Evolutionary conservation across 768 basidiomycete species (phyloP).

Genomic region (Boletus rex-veris): DNA sequence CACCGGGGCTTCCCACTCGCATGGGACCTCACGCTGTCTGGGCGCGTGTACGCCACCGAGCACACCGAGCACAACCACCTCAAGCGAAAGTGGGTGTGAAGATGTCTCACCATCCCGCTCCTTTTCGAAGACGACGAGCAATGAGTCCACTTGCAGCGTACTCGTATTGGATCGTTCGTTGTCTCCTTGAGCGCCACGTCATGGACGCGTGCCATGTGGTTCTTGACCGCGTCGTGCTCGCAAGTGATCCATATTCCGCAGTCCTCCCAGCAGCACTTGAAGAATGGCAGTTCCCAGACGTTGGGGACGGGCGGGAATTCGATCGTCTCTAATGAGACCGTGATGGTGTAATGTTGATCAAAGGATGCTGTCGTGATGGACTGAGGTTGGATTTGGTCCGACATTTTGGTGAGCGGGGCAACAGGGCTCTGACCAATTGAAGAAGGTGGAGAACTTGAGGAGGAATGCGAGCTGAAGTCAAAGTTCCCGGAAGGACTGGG

Average conservation of each 20-base stretch:
- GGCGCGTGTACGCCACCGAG: conserved; percentile 6
- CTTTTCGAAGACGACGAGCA: conserved; percentile 7
- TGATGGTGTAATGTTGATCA: not conserved
- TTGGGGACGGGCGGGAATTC: conserved; percentile 2
- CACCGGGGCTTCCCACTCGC: conserved; percentile 1
- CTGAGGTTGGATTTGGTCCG: not conserved
- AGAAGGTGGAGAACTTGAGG: not conserved
- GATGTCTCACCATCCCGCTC: conserved; percentile 14
- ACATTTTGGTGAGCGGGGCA: not conserved
- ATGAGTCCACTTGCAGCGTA: conserved; percentile 11
- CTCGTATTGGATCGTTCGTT: not conserved
- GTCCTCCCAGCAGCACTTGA: conserved; percentile 14
- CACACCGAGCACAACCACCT: conserved; percentile 22
- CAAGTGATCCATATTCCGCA: conserved; percentile 21
- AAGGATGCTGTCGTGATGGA: not conserved
- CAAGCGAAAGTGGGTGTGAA: conserved; percentile 13
- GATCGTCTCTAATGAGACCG: conserved; percentile 5
- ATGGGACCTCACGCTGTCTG: conserved; percentile 16
- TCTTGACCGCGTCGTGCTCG: conserved; percentile 9
- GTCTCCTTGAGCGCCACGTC: conserved; percentile 1
- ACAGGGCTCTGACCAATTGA: not conserved
- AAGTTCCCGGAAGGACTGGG: not conserved
- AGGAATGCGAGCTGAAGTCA: not conserved
- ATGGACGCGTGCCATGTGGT: conserved; percentile 13
- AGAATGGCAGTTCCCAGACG: conserved; percentile 3